Percentiles rank a stretch among this genome's conserved stretches.
phyloP scores from a whole-genome alignment of 2,329 filamentous ascomycete genomes.

The Nothophoma quercina region DNA sequence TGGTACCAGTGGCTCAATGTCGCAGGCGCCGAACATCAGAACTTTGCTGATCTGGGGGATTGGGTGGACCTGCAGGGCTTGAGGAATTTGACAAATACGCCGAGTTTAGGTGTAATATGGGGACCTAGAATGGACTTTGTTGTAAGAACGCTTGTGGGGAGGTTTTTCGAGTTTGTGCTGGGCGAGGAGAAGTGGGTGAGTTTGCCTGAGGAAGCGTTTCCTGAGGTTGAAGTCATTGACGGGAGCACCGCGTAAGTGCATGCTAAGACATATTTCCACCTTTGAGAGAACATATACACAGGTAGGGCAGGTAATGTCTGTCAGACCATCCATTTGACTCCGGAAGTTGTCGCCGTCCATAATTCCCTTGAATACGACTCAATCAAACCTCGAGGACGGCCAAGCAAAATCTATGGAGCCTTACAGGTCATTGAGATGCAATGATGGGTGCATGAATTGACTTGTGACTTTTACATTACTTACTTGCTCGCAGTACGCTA shows the following conservation, averaged over 20 bases:
- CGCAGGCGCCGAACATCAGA: constrained; percentile 25
- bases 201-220: constrained; percentile 5
- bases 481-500: not conserved
- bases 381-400: too few species aligned
- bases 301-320: too few species aligned
- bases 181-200: constrained; percentile 14
- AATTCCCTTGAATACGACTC: too few species aligned
- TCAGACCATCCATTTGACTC: too few species aligned
- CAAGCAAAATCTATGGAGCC: too few species aligned
- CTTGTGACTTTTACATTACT: constrained; percentile 4
- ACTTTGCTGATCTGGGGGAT: constrained; percentile 31
- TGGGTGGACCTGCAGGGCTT: constrained; percentile 34
- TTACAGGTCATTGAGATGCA: too few species aligned
- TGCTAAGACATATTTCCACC: too few species aligned
- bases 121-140: constrained; percentile 28
- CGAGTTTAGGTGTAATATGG: constrained; percentile 24
- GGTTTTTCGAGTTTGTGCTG: constrained; percentile 26
- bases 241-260: too few species aligned
- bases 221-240: constrained; percentile 16
- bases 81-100: constrained; percentile 21
- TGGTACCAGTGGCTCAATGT: constrained; percentile 34
- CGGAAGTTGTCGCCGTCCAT: too few species aligned
- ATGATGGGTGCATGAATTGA: not conserved
- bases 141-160: constrained; percentile 18
- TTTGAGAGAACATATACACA: too few species aligned